A percentile compares a stretch with the other conserved stretches of the same genome.
phyloP scores from a whole-genome alignment of 2,329 filamentous ascomycete species.

The Xylariaceae sp. region DNA sequence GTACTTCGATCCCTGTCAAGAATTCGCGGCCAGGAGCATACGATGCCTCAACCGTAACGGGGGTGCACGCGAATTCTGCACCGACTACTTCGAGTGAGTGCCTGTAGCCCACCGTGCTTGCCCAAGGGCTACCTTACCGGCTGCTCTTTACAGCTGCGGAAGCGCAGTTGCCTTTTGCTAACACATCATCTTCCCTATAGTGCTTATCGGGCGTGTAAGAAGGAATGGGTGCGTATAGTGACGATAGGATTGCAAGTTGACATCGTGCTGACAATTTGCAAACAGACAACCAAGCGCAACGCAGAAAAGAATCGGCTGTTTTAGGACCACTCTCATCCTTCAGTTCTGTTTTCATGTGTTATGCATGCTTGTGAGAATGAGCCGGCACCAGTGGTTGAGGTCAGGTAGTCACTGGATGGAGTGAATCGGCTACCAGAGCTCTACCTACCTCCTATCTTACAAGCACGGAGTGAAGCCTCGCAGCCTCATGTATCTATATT shows the following conservation, averaged over 20 bases:
- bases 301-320: slow-evolving; percentile 12
- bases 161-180: too few species aligned
- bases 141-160: slow-evolving; percentile 3
- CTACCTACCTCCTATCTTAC: too few species aligned
- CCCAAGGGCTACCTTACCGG: slow-evolving; percentile 2
- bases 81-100: slow-evolving; percentile 89
- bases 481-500: too few species aligned
- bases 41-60: slow-evolving; percentile 84
- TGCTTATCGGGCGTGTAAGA: slow-evolving; percentile 15
- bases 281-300: slow-evolving; percentile 16
- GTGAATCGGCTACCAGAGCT: too few species aligned
- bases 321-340: slow-evolving; percentile 2
- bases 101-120: not conserved
- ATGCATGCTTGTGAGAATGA: too few species aligned
- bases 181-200: slow-evolving; percentile 1
- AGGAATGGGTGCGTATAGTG: slow-evolving; percentile 16
- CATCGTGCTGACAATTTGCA: too few species aligned
- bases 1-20: slow-evolving; percentile 93
- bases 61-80: slow-evolving; percentile 83
- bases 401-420: too few species aligned
- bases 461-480: too few species aligned
- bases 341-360: too few species aligned
- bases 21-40: slow-evolving; percentile 79
- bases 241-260: too few species aligned
- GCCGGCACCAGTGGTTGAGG: too few species aligned